Evolutionary conservation across 805 yeast genomes (phyloP).

Genomic region (Candida oleophila): DNA sequence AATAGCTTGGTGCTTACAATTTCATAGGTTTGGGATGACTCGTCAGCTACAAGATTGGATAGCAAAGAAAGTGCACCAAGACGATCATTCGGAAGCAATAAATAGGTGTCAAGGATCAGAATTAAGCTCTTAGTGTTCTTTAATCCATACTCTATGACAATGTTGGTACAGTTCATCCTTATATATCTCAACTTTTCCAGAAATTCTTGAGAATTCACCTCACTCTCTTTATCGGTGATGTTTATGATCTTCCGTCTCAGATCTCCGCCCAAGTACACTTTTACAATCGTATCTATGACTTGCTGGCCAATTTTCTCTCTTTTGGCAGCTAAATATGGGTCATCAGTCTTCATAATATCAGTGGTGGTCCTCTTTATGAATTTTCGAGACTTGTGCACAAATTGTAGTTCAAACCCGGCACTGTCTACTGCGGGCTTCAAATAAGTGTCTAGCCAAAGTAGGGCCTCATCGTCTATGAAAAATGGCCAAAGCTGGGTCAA

Average conservation of each 20-base stretch:
- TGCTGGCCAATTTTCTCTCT: constrained; percentile 19
- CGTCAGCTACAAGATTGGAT: constrained; percentile 27
- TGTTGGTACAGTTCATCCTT: constrained; percentile 38
- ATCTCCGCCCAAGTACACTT: constrained; percentile 22
- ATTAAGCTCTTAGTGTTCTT: constrained; percentile 36
- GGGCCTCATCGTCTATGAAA: constrained; percentile 29
- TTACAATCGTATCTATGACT: constrained; percentile 24
- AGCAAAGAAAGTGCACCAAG: constrained; percentile 39
- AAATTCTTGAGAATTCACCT: constrained; percentile 28
- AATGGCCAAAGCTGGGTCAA: constrained; percentile 33
- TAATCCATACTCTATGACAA: constrained; percentile 45
- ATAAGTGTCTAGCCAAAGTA: constrained; percentile 51
- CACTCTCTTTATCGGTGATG: constrained; percentile 13
- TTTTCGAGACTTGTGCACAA: constrained; percentile 31
- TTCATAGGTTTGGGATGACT: constrained; percentile 22
- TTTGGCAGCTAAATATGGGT: constrained; percentile 16
- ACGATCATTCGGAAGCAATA: constrained; percentile 33
- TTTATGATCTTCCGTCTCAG: constrained; percentile 16
- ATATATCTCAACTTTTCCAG: constrained; percentile 53
- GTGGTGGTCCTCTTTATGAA: constrained; percentile 23
- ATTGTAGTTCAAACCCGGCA: constrained; percentile 47
- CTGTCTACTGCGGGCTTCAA: constrained; percentile 55
- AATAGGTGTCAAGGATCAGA: constrained; percentile 31
- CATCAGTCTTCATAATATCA: constrained; percentile 17
- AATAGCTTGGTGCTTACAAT: constrained; percentile 37